Conservation (phyloP, 1,284 basidiomycete genomes). For the Omphalotus olearius region DNA sequence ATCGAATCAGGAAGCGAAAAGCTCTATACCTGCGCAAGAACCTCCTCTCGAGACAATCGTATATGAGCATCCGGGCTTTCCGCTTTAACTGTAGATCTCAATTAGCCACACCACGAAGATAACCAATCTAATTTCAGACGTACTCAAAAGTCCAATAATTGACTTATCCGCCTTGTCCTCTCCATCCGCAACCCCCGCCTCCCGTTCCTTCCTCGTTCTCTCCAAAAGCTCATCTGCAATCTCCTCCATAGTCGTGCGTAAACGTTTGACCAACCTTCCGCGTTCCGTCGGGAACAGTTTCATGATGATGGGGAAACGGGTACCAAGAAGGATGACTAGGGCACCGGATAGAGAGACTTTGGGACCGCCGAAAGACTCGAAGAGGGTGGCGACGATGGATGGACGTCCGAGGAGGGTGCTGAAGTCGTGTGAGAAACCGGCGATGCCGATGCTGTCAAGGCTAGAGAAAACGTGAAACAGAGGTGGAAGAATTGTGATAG, state of each 20-base stretch:
- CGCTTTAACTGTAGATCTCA: slow-evolving; percentile 43
- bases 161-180: slow-evolving; percentile 39
- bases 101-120: background rate
- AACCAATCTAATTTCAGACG: slow-evolving; percentile 15
- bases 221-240: slow-evolving; percentile 45
- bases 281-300: slow-evolving; percentile 37
- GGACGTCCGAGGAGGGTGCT: slow-evolving; percentile 44
- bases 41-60: slow-evolving; percentile 61
- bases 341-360: slow-evolving; percentile 22
- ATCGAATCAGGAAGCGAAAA: background rate
- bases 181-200: slow-evolving; percentile 22
- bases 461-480: slow-evolving; percentile 25
- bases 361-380: slow-evolving; percentile 34
- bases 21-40: slow-evolving; percentile 47
- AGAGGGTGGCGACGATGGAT: slow-evolving; percentile 39
- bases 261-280: slow-evolving; percentile 27
- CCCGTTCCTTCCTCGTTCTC: slow-evolving; percentile 37
- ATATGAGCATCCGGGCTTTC: slow-evolving; percentile 33
- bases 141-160: slow-evolving; percentile 51
- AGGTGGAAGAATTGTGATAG: background rate
- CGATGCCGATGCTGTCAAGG: slow-evolving; percentile 56
- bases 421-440: slow-evolving; percentile 55
- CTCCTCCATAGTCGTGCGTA: slow-evolving; percentile 37
- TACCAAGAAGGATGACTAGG: slow-evolving; percentile 35
- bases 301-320: slow-evolving; percentile 38